Conservation (phyloP, 352 stramenopile species). For the Phytophthora sp. region DNA sequence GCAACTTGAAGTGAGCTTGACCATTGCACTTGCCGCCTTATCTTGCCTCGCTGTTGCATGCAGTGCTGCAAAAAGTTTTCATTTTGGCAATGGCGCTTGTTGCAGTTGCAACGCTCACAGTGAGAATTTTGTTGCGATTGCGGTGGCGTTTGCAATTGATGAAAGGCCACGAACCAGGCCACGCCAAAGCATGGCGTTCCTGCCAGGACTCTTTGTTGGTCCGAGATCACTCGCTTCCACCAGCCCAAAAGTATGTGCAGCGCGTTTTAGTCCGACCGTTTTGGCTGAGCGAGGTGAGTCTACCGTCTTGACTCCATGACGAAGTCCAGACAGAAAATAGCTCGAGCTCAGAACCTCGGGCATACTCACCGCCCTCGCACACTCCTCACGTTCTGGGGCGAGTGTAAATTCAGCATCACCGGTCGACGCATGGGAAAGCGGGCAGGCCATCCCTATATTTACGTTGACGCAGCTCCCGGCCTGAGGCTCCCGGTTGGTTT, state of each 20-base stretch:
- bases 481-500: constrained; percentile 18
- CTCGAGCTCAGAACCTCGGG: constrained; percentile 1
- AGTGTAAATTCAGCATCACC: not conserved
- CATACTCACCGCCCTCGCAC: not conserved
- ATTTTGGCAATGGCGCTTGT: not conserved
- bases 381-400: not conserved
- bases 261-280: not conserved
- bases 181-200: too few species aligned
- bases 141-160: too few species aligned
- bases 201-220: too few species aligned
- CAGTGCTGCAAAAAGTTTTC: too few species aligned
- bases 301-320: not conserved
- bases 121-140: too few species aligned
- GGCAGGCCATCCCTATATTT: constrained; percentile 18
- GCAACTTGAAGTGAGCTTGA: constrained; percentile 12
- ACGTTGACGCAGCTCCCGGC: not conserved
- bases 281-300: not conserved
- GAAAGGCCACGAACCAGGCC: too few species aligned
- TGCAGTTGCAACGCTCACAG: not conserved
- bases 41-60: too few species aligned
- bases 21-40: too few species aligned
- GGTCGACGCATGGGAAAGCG: not conserved
- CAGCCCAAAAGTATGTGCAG: too few species aligned
- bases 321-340: constrained; percentile 1
- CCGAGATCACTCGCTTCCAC: too few species aligned